These are phyloP conservation scores for Alternaria sp. DNA, from an alignment of 2,329 filamentous ascomycete species.

Conservation along the genomic window DNA sequence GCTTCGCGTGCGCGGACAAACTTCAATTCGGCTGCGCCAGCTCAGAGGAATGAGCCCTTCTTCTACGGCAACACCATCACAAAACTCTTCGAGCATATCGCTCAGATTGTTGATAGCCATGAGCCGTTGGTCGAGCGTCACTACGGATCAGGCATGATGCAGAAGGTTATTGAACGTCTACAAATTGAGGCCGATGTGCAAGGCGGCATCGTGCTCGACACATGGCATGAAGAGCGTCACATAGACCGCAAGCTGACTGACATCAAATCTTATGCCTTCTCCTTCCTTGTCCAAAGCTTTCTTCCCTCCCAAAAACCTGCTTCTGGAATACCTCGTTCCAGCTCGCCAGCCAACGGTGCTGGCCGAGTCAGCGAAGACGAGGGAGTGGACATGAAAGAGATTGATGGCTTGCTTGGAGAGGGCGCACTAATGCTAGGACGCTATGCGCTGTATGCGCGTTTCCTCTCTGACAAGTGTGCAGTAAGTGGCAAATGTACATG, in stretches of 20 bases:
- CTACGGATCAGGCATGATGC: conserved; percentile 93
- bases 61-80: conserved; percentile 93
- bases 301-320: conserved; percentile 73
- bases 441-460: conserved; percentile 92
- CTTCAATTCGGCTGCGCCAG: conserved; percentile 73
- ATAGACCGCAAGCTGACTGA: conserved; percentile 90
- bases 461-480: conserved; percentile 85
- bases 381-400: conserved; percentile 93
- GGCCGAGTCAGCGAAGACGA: conserved; percentile 84
- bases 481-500: conserved; percentile 59
- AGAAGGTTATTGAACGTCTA: conserved; percentile 88
- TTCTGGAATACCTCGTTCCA: conserved; percentile 72
- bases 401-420: conserved; percentile 87
- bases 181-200: conserved; percentile 97
- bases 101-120: conserved; percentile 93
- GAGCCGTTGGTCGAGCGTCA: conserved; percentile 91
- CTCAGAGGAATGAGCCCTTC: conserved; percentile 76
- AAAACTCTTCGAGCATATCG: conserved; percentile 95
- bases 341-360: conserved; percentile 71
- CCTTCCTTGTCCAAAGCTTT: conserved; percentile 95
- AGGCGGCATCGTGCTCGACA: conserved; percentile 93
- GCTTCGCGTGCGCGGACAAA: conserved; percentile 83
- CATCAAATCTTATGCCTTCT: conserved; percentile 97
- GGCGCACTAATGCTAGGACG: conserved; percentile 90
- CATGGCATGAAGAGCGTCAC: conserved; percentile 88